These are phyloP conservation scores for Brasenia schreberi DNA, from an alignment of 164 flowering plant species.

Conservation along the genomic window DNA sequence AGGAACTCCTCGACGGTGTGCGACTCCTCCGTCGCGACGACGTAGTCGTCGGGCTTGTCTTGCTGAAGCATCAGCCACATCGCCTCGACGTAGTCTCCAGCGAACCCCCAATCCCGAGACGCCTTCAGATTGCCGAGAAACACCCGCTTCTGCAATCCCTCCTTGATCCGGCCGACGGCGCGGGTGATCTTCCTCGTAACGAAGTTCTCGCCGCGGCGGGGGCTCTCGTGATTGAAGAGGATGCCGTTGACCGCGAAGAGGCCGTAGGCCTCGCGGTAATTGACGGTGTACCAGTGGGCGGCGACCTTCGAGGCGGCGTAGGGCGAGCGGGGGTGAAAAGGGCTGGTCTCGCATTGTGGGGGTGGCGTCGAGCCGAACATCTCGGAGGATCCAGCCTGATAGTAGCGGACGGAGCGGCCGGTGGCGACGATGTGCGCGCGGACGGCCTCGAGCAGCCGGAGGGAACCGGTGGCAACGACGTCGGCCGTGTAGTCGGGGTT, in stretches of 20 bases:
- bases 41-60: constrained; percentile 87
- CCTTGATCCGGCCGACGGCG: constrained; percentile 82
- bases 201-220: constrained; percentile 79
- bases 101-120: constrained; percentile 92
- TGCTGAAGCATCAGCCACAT: constrained; percentile 99
- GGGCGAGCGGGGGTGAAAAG: constrained; percentile 92
- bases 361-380: constrained; percentile 93
- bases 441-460: constrained; percentile 80
- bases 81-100: constrained; percentile 95
- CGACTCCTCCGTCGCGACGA: constrained; percentile 93
- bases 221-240: constrained; percentile 84
- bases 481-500: constrained; percentile 96
- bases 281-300: constrained; percentile 96
- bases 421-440: constrained; percentile 70
- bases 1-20: constrained; percentile 91
- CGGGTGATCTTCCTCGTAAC: constrained; percentile 87
- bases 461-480: constrained; percentile 89
- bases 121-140: constrained; percentile 83
- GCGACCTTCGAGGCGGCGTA: constrained; percentile 87
- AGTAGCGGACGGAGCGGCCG: constrained; percentile 40
- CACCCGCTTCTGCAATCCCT: constrained; percentile 77
- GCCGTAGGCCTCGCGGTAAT: constrained; percentile 91
- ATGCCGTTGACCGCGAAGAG: constrained; percentile 82
- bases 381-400: constrained; percentile 88
- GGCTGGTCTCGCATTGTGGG: constrained; percentile 68